Evolutionary conservation across 129 eudicot genomes (phyloP), one percentile per base, ranked within the genome.

Genomic region (Gnaphalium uliginosum): DNA sequence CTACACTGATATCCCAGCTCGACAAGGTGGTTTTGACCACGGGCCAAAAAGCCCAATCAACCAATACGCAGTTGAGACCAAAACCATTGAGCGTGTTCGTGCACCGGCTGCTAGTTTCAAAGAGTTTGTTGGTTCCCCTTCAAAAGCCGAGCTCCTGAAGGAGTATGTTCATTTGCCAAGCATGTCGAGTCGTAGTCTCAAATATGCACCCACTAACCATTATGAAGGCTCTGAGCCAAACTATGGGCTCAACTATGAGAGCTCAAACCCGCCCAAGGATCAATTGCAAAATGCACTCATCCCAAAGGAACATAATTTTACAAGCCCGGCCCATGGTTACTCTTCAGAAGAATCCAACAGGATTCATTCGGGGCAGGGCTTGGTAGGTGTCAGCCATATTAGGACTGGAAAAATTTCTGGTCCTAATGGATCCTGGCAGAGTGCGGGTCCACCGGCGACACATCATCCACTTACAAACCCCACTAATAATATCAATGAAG

Each of bases 111-210:
- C 66, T 33, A 51, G 77, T 59, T 78, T 15, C 72, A 69, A 57
- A 2, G 72, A 33, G 57, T 79, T 53, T 1, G 37, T 15, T 37
- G 78, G 83, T 37, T 72, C 83, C 21, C 78, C 74, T 25, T 54
- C 83, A 19, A 79, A 65, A 73, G 50, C 29, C 23, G 83, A 79
- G 73, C 83, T 79, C 25, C 43, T 79, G 68, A 79, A 71, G 4
- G 78, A 79, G 41, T 79, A 79, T 2, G 83, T 72, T 33, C 78
- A 73, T 41, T 74, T 74, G 50, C 75, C 69, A 26, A 37, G 68
- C 69, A 63, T 62, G 50, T 35, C 77, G 9, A 57, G 26, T n/a
- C n/a, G n/a, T 51, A 66, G 60, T 25, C 67, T 33, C 19, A 69
- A 70, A 30, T 69, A 48, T 51, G 53, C 57, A 76, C 65, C 67